A percentile compares a stretch with the other conserved stretches of the same genome.
These are phyloP conservation scores for Pythium aquatile DNA, from an alignment of 352 stramenopile species.

Conservation along the genomic window DNA sequence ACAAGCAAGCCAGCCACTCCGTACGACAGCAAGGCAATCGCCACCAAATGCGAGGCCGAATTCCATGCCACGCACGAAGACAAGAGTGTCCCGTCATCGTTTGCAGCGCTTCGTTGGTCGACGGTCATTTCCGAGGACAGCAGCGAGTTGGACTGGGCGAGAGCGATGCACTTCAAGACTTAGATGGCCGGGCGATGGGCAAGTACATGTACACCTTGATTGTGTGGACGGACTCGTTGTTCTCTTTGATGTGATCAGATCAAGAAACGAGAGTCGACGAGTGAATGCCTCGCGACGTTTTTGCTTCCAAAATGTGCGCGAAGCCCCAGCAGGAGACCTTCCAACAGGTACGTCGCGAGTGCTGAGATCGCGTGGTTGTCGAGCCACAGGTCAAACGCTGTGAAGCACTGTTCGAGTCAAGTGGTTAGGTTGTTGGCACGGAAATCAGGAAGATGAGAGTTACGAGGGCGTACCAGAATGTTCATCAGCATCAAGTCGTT, in stretches of 20 bases:
- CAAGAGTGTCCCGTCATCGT: constrained; percentile 38
- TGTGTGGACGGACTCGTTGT: not conserved
- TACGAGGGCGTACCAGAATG: constrained; percentile 53
- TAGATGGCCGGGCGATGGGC: constrained; percentile 20
- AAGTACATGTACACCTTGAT: not conserved
- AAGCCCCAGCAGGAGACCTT: constrained; percentile 35
- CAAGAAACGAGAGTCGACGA: constrained; percentile 70
- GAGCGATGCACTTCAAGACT: constrained; percentile 61
- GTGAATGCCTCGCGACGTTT: constrained; percentile 50
- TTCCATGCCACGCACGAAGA: constrained; percentile 36
- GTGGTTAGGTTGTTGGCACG: not conserved
- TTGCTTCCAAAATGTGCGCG: constrained; percentile 41
- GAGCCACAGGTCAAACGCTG: constrained; percentile 61
- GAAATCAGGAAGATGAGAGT: not conserved
- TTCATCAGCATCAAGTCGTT: constrained; percentile 89
- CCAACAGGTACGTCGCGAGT: constrained; percentile 58
- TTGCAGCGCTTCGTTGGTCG: constrained; percentile 72
- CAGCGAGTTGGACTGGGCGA: constrained; percentile 80
- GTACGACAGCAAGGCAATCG: constrained; percentile 37
- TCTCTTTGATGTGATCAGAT: constrained; percentile 32
- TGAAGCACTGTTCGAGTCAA: constrained; percentile 49
- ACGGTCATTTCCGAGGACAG: constrained; percentile 82
- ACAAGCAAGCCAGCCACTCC: constrained; percentile 26
- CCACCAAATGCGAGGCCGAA: constrained; percentile 51
- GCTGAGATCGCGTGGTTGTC: constrained; percentile 65